Evolutionary conservation across 495 filamentous ascomycete species (phyloP), one percentile per base, ranked within the genome.

Genomic region (Neurospora sp.): DNA sequence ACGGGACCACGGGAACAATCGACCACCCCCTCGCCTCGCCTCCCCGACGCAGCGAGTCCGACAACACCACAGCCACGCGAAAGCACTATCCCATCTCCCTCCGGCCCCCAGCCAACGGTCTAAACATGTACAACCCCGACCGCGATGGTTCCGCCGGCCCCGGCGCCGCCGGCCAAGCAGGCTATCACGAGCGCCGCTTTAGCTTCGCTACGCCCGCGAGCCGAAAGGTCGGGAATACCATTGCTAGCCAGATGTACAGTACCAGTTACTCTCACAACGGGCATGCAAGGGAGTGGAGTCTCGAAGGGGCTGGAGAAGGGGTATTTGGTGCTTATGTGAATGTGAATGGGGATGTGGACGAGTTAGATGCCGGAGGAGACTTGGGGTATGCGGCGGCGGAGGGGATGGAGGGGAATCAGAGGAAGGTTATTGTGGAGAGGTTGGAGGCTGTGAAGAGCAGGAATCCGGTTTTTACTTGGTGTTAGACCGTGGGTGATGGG

Each of bases 381-480:
- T 83, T 99, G 35, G 96, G 96, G 7, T 98, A 97, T 82, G 93
- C 94, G 10, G 96, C 93, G 12, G 94, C 94, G 1, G 92, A 92
- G 80, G 96, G 90, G n/a, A 92, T 94, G 91, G 94, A 97, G 80
- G 92, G 93, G 3, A 91, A 92, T 72, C 89, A 91, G 80, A 88
- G 94, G 73, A 94, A 94, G 82, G 96, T 99, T 48, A 98, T 98
- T 85, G 95, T 98, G 46, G 96, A 99, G 84, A 85, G 96, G 77
- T 79, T 99, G 71, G 96, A 98, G 85, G 91, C 94, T 69, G 95
- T 99, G 39, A 98, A 98, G 85, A 92, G 89, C 81, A 93, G 91
- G 81, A 96, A 96, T 81, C 96, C 96, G 18, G 93, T 99, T 16
- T 99, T 99, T 83, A 97, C 92, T 46, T 99, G 96, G 93, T 99